These are phyloP conservation scores for Pseudopyricularia cyperi DNA, from an alignment of 2,329 filamentous ascomycete genomes.

Conservation along the genomic window DNA sequence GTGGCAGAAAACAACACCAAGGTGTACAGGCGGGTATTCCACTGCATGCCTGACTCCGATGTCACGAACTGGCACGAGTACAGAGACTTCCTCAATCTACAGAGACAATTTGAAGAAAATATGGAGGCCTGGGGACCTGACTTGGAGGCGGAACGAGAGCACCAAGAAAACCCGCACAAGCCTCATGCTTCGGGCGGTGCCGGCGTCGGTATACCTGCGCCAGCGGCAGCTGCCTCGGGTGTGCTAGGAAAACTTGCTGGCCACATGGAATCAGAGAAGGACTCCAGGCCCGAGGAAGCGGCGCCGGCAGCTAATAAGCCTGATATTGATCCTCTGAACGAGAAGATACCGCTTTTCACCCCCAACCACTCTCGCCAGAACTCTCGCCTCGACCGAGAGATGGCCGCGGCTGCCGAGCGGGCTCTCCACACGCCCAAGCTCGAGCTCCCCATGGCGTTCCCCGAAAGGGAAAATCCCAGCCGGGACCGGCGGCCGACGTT, in stretches of 20 bases:
- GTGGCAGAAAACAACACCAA: conserved; percentile 92
- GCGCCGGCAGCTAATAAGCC: conserved; percentile 3
- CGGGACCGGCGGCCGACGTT: conserved; percentile 38
- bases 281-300: background rate
- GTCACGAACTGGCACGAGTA: conserved; percentile 91
- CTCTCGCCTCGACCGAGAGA: conserved; percentile 14
- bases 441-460: background rate
- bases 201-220: conserved; percentile 29
- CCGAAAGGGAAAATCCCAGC: conserved; percentile 18
- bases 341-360: conserved; percentile 21
- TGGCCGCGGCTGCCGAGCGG: conserved; percentile 14
- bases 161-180: conserved; percentile 30
- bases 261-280: conserved; percentile 1
- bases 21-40: conserved; percentile 84
- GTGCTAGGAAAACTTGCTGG: conserved; percentile 20
- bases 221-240: conserved; percentile 22
- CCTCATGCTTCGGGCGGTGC: conserved; percentile 7
- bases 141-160: conserved; percentile 31
- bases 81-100: conserved; percentile 68
- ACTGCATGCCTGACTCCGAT: conserved; percentile 93
- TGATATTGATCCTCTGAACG: conserved; percentile 16
- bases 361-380: conserved; percentile 8
- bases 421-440: conserved; percentile 7
- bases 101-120: conserved; percentile 60
- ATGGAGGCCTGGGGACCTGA: conserved; percentile 25